Evolutionary conservation across 129 eudicot species (phyloP).

Genomic region (Escallonia rubra): DNA sequence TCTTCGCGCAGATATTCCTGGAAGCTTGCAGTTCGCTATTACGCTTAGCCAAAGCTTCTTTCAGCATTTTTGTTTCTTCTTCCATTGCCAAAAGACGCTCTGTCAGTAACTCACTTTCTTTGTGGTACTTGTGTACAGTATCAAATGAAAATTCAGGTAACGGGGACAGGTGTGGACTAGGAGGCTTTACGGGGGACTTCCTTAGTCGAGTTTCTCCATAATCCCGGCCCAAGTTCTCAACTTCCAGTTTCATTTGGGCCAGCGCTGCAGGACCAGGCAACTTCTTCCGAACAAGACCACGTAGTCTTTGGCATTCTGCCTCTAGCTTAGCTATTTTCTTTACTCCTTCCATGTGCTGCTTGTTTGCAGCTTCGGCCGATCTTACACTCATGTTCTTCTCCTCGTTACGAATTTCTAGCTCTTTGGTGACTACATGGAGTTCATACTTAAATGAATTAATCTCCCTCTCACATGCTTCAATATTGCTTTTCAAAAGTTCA

Average conservation of each 20-base stretch:
- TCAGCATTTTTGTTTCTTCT: constrained; percentile 93
- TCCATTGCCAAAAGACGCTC: constrained; percentile 72
- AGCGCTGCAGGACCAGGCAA: constrained; percentile 98
- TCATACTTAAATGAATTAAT: constrained; percentile 88
- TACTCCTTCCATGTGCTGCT: constrained; percentile 83
- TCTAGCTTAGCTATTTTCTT: constrained; percentile 90
- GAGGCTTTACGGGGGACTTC: constrained; percentile 74
- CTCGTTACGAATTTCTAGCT: constrained; percentile 88
- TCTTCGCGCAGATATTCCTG: constrained; percentile 78
- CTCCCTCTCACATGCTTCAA: constrained; percentile 87
- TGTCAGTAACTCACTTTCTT: constrained; percentile 72
- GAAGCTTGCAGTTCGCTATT: constrained; percentile 87
- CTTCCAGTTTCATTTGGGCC: constrained; percentile 97
- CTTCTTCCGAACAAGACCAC: constrained; percentile 94
- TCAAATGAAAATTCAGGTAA: constrained; percentile 73
- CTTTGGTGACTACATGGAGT: constrained; percentile 77
- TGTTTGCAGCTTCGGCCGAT: constrained; percentile 92
- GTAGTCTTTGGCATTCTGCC: constrained; percentile 92
- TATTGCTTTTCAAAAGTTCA: constrained; percentile 59
- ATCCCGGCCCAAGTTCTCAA: constrained; percentile 83
- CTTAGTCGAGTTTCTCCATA: constrained; percentile 66
- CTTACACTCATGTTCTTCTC: constrained; percentile 88
- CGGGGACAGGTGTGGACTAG: constrained; percentile 44
- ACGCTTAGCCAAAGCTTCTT: constrained; percentile 91
- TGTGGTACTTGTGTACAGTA: constrained; percentile 56